Base-by-base conservation (phyloP, 495 filamentous ascomycete genomes). In the Neurospora sp. region DNA sequence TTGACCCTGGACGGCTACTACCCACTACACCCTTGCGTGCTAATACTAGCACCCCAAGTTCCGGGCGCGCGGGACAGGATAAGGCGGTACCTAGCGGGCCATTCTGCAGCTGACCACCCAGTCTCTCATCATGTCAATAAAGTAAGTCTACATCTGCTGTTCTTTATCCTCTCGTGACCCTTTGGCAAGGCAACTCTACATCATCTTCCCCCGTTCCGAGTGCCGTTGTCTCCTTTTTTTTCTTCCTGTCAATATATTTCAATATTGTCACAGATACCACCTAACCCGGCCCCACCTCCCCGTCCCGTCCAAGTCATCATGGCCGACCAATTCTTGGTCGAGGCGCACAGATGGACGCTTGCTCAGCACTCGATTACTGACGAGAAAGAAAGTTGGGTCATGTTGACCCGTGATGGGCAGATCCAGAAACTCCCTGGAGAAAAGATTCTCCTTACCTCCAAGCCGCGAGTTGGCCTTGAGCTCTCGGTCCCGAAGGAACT, bases 101-200 rank as follows among this genome's bases (percentile, higher is more conserved):
- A 75, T 76, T 69, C 79, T 81, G 81, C 80, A 81, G 81, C 81
- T 81, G 81, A 80, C 78, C 80, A 82, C 79, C 80, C 80, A 77
- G 77, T 80, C 75, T 78, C 75, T 83, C 79, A 85, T 83, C 80
- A 91, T 91, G 89, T 91, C 89, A 84, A 86, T 91, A 85, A 90
- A 91, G 89, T 91, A 87, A 81, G 87, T 87, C 77, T 76, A n/a
- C 72, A 70, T 79, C 75, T 70, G 70, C 72, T 73, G 41, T 74
- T 73, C 71, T 72, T 68, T 70, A 38, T 38, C 71, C 48, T 72
- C 70, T 74, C 76, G 72, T 76, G 74, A 76, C 76, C 72, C 71
- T 76, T 74, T 70, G 31, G 72, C 75, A 69, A 69, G 61, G 69
- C 70, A 69, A 72, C 40, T 68, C 37, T 68, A 38, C 75, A 71